These are phyloP conservation scores for Fusarium oligoseptatum DNA, from an alignment of 2,329 filamentous ascomycete species.

Conservation along the genomic window DNA sequence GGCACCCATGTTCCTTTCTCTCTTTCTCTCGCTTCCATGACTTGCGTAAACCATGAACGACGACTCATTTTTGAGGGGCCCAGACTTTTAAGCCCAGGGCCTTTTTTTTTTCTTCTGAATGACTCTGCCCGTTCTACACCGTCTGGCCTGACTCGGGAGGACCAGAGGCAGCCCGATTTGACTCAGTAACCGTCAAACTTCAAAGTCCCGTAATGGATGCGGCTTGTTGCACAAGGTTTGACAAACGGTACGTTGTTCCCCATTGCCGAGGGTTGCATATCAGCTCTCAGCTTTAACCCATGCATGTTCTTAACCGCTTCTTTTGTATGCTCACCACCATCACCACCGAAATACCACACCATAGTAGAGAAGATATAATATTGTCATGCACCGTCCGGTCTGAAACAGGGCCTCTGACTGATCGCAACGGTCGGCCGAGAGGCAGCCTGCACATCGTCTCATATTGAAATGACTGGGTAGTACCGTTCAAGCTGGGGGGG, in stretches of 20 bases:
- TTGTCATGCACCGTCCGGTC: neutral
- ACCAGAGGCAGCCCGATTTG: conserved; percentile 27
- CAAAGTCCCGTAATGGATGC: neutral
- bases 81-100: neutral
- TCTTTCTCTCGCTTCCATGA: neutral
- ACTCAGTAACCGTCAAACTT: conserved; percentile 16
- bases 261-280: neutral
- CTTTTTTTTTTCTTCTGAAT: neutral
- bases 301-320: too few species aligned
- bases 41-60: conserved; percentile 9
- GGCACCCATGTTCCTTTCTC: conserved; percentile 17
- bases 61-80: conserved; percentile 9
- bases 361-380: conserved; percentile 3
- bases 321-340: neutral
- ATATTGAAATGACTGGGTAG: conserved; percentile 27
- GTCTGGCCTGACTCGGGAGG: conserved; percentile 30
- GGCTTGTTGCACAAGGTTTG: conserved; percentile 17
- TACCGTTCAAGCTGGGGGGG: conserved; percentile 27
- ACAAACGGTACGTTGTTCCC: conserved; percentile 13
- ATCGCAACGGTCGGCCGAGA: conserved; percentile 19
- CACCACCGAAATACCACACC: neutral
- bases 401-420: conserved; percentile 26
- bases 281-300: neutral
- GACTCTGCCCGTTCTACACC: conserved; percentile 22
- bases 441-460: conserved; percentile 14